A percentile compares a stretch with the other conserved stretches of the same genome.
These are phyloP conservation scores for Centrapalus pauciflorus DNA, from an alignment of 129 eudicot species.

Conservation along the genomic window DNA sequence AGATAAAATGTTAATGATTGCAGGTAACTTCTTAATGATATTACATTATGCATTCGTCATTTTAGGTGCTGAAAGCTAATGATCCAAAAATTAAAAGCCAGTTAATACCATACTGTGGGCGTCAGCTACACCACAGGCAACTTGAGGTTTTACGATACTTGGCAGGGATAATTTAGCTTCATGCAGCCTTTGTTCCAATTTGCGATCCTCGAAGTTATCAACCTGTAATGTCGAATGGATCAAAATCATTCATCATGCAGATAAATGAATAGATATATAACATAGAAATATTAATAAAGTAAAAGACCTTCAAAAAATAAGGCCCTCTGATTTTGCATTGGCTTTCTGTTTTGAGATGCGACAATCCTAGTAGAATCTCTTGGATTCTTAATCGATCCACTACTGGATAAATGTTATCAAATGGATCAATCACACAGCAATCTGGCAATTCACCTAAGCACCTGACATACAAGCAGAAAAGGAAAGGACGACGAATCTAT, in stretches of 20 bases:
- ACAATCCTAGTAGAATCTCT: constrained; percentile 59
- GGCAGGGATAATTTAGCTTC: constrained; percentile 72
- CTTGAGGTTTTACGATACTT: constrained; percentile 92
- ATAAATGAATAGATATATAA: neutral
- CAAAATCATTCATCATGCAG: constrained; percentile 3
- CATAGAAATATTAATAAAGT: neutral
- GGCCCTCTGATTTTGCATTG: constrained; percentile 67
- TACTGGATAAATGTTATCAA: constrained; percentile 69
- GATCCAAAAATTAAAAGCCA: neutral
- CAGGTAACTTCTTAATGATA: neutral
- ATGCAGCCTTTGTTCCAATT: constrained; percentile 45
- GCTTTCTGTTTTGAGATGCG: constrained; percentile 42
- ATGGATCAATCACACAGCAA: constrained; percentile 79
- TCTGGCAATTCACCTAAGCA: constrained; percentile 40
- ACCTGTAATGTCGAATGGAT: constrained; percentile 44
- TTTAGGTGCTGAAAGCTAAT: no score
- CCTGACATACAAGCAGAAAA: constrained; percentile 40
- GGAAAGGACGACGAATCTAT: neutral
- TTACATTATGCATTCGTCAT: neutral
- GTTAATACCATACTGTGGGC: constrained; percentile 86
- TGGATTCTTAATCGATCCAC: constrained; percentile 80
- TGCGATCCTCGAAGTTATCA: constrained; percentile 56
- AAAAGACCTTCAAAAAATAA: constrained; percentile 62
- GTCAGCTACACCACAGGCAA: constrained; percentile 93
- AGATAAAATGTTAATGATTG: neutral